Percentiles rank a stretch among this genome's conserved stretches.
Conservation (phyloP, 1,139 yeast species). For the Yamadazyma diospyri region DNA sequence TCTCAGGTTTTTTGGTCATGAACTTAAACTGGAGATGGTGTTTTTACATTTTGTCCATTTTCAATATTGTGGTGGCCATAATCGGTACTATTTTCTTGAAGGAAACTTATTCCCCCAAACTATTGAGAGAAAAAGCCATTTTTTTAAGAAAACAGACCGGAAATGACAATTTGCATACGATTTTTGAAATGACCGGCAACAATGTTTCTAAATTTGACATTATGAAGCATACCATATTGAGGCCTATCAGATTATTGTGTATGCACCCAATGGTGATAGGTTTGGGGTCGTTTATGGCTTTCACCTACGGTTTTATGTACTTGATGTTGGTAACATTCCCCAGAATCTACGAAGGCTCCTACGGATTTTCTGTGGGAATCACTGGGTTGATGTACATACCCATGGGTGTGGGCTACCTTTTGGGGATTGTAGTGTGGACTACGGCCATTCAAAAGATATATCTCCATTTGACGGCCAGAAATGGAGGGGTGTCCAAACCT, state of each 20-base stretch:
- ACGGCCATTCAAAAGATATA: conserved; percentile 36
- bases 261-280: conserved; percentile 65
- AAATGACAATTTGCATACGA: conserved; percentile 52
- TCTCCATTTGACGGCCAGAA: conserved; percentile 27
- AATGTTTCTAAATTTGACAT: conserved; percentile 23
- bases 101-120: conserved; percentile 60
- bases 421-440: conserved; percentile 48
- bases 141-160: conserved; percentile 50
- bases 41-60: conserved; percentile 55
- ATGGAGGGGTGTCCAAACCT: conserved; percentile 54
- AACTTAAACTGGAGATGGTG: conserved; percentile 54
- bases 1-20: conserved; percentile 26
- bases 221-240: conserved; percentile 36
- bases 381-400: conserved; percentile 58
- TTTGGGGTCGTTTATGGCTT: conserved; percentile 60
- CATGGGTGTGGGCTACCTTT: conserved; percentile 48
- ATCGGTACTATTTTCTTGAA: conserved; percentile 41
- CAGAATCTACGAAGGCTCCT: conserved; percentile 40
- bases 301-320: conserved; percentile 61
- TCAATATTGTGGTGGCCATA: conserved; percentile 47
- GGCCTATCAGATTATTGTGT: conserved; percentile 51
- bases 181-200: conserved; percentile 43
- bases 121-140: conserved; percentile 46
- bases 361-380: conserved; percentile 48
- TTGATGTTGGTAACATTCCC: conserved; percentile 60